Evolutionary conservation across 345 rosid genomes (phyloP), one percentile per base, ranked within the genome.

Genomic region (Salix brachista): DNA sequence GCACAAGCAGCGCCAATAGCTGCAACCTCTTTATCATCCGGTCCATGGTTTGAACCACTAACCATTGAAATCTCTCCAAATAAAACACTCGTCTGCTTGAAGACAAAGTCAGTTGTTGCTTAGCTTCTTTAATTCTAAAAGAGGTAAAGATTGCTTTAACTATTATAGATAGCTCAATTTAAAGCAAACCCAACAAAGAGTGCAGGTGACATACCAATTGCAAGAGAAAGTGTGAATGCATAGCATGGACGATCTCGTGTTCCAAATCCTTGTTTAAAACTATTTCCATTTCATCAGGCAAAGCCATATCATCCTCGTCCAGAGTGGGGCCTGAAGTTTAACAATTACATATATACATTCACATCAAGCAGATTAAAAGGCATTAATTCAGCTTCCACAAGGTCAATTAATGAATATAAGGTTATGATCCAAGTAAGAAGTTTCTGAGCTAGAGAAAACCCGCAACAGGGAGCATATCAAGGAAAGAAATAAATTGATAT

Each of bases 1-100:
- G 95, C 91, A 89, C 99, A 89, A 70, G 92, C 97, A 80, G 98
- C 97, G 76, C 92, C 94, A 86, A 96, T 83, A 83, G 97, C 95
- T 76, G 83, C 83, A 77, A 87, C 90, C 85, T 85, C 94, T 86
- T 84, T 91, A 65, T 89, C 96, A 81, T 75, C 83, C 4, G 61
- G 83, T 80, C 81, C 89, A 66, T 82, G 76, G 77, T 80, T 76
- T 44, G 87, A 76, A 73, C 80, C 87, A 79, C n/a, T 54, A 18
- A 74, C 74, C 14, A 58, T 79, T 21, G 88, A 78, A 73, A 88
- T 70, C 78, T 90, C 87, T 70, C 85, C 83, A 87, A 96, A 92
- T 79, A 96, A 83, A 75, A 84, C 90, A 84, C 90, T 90, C 65
- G 88, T 89, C 99, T 96, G 95, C 87, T 70, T 80, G 58, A 86